Conservation (phyloP, 352 stramenopile genomes). For the Phytophthora megakarya region DNA sequence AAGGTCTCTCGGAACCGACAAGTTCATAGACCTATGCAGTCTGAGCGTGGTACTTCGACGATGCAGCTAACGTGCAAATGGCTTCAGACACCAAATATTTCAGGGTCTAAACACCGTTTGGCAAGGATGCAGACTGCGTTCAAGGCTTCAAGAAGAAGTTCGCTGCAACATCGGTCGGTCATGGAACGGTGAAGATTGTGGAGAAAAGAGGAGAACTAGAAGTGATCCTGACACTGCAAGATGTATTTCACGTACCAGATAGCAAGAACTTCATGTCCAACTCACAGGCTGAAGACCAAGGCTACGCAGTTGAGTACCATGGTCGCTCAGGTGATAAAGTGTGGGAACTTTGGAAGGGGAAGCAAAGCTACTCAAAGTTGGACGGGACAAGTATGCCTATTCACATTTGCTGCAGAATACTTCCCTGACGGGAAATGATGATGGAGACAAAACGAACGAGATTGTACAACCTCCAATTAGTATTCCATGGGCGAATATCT, state of each 20-base stretch:
- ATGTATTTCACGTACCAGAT: background rate
- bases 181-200: constrained; percentile 1
- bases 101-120: constrained; percentile 1
- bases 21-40: too few relatives aligned
- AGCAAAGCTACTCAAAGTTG: background rate
- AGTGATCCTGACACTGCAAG: background rate
- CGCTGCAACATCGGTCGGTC: background rate
- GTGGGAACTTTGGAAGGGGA: constrained; percentile 5
- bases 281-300: constrained; percentile 17
- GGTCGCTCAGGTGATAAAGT: background rate
- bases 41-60: too few relatives aligned
- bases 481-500: background rate
- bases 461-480: too few relatives aligned
- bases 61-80: too few relatives aligned
- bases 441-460: too few relatives aligned
- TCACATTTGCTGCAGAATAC: constrained; percentile 7
- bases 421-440: background rate
- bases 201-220: background rate
- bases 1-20: too few relatives aligned
- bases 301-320: constrained; percentile 10
- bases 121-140: background rate
- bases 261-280: constrained; percentile 9
- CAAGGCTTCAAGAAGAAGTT: constrained; percentile 11
- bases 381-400: constrained; percentile 5
- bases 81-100: background rate